Evolutionary conservation across 768 basidiomycete species (phyloP).

Genomic region (Candolleomyces eurysporus): DNA sequence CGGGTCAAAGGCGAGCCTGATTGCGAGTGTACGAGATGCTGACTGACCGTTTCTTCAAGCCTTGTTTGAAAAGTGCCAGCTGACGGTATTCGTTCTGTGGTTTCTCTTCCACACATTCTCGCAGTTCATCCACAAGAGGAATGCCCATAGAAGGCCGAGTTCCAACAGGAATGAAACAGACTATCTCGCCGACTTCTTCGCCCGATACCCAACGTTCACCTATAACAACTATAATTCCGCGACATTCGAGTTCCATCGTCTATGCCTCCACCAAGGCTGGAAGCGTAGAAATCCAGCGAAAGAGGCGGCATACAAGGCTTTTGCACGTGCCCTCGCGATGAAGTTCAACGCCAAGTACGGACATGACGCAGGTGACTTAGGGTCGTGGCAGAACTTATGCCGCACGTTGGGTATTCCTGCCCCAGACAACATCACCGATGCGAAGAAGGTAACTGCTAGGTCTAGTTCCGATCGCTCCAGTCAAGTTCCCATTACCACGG

Average conservation of each 20-base stretch:
- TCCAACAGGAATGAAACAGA: not conserved
- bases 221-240: not conserved
- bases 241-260: not conserved
- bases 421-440: not conserved
- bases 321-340: conserved; percentile 21
- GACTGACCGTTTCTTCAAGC: too few relatives aligned
- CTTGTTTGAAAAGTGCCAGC: too few relatives aligned
- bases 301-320: conserved; percentile 4
- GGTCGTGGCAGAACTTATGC: conserved; percentile 17
- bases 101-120: not conserved
- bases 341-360: conserved; percentile 28
- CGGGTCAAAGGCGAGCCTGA: too few relatives aligned
- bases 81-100: too few relatives aligned
- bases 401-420: not conserved
- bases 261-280: not conserved
- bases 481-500: too few relatives aligned
- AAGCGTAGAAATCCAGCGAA: not conserved
- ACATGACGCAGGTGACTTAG: conserved; percentile 22
- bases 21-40: too few relatives aligned
- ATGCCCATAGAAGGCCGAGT: not conserved
- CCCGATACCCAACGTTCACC: not conserved
- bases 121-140: not conserved
- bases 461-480: too few relatives aligned
- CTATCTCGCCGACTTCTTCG: not conserved
- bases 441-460: too few relatives aligned